A percentile compares a stretch with the other conserved stretches of the same genome.
Evolutionary conservation across 2,329 filamentous ascomycete species (phyloP).

Genomic region (Ophidiomyces ophidiicola): DNA sequence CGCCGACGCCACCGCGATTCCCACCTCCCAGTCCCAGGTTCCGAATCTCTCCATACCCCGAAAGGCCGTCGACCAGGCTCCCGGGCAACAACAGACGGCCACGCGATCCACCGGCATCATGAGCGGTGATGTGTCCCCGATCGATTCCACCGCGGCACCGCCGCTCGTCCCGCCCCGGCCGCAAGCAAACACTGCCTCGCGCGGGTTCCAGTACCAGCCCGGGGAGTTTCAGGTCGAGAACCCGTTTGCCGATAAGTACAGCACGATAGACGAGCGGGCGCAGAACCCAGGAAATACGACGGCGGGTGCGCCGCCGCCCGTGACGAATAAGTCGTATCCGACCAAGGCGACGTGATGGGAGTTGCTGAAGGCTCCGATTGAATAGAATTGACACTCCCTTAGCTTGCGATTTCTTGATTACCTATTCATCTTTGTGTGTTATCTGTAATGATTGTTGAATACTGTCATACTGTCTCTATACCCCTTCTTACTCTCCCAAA

Average conservation of each 20-base stretch:
- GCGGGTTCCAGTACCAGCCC: slow-evolving; percentile 21
- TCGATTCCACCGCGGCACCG: neutral
- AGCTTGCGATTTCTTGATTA: too few species aligned
- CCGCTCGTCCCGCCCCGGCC: neutral
- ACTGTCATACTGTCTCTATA: too few species aligned
- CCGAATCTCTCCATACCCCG: slow-evolving; percentile 14
- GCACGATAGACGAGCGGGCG: slow-evolving; percentile 13
- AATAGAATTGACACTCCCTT: too few species aligned
- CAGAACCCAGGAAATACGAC: neutral
- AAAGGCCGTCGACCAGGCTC: slow-evolving; percentile 6
- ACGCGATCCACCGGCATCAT: neutral
- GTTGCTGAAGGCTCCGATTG: too few species aligned
- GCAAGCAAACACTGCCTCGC: slow-evolving; percentile 4
- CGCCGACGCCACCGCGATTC: neutral
- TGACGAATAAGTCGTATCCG: too few species aligned
- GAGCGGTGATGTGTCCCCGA: slow-evolving; percentile 1
- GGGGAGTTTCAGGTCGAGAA: slow-evolving; percentile 32
- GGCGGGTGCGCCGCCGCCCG: neutral
- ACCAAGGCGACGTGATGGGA: too few species aligned
- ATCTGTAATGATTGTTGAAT: too few species aligned
- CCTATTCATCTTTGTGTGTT: too few species aligned
- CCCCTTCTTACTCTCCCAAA: too few species aligned
- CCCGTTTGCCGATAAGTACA: slow-evolving; percentile 29
- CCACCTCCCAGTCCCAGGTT: slow-evolving; percentile 5
- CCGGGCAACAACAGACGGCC: slow-evolving; percentile 1